These are phyloP conservation scores for Volvariella volvacea DNA, from an alignment of 1,284 basidiomycete genomes.

Conservation along the genomic window DNA sequence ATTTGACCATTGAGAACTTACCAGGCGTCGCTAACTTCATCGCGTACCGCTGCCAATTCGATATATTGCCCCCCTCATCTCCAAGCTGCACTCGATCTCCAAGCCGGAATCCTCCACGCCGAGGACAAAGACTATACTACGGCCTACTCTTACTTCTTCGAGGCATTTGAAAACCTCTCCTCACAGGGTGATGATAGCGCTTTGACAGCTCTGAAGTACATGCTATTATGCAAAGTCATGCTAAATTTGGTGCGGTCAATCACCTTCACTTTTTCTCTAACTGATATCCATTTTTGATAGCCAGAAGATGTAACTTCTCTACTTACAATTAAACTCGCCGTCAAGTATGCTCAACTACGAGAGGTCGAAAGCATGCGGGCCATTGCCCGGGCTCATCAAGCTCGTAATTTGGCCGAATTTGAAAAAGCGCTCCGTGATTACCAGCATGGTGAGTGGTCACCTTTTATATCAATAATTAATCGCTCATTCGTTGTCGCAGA, in stretches of 20 bases:
- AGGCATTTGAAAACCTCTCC: slow-evolving; percentile 83
- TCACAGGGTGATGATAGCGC: slow-evolving; percentile 70
- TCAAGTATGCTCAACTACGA: slow-evolving; percentile 75
- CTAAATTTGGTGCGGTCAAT: slow-evolving; percentile 69
- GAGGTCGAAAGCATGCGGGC: slow-evolving; percentile 96
- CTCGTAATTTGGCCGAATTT: slow-evolving; percentile 85
- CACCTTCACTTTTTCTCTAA: neutral
- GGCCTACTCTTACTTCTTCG: slow-evolving; percentile 96
- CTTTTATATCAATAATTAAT: neutral
- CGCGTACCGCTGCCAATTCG: slow-evolving; percentile 91
- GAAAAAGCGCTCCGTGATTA: slow-evolving; percentile 86
- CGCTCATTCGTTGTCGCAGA: slow-evolving; percentile 42
- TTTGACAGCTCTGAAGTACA: slow-evolving; percentile 91
- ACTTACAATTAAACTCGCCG: slow-evolving; percentile 80
- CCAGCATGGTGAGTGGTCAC: slow-evolving; percentile 58
- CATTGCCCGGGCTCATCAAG: slow-evolving; percentile 89
- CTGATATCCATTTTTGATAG: slow-evolving; percentile 31
- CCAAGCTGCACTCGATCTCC: slow-evolving; percentile 90
- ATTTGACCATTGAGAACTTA: neutral
- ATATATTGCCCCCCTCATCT: slow-evolving; percentile 96
- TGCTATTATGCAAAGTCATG: slow-evolving; percentile 98
- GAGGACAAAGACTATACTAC: slow-evolving; percentile 99
- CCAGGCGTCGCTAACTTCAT: slow-evolving; percentile 90
- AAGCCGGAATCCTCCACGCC: slow-evolving; percentile 86
- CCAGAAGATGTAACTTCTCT: slow-evolving; percentile 90